A percentile compares a stretch with the other conserved stretches of the same genome.
Conservation (phyloP, 345 rosid species). For the Eucalyptus dawsonii region DNA sequence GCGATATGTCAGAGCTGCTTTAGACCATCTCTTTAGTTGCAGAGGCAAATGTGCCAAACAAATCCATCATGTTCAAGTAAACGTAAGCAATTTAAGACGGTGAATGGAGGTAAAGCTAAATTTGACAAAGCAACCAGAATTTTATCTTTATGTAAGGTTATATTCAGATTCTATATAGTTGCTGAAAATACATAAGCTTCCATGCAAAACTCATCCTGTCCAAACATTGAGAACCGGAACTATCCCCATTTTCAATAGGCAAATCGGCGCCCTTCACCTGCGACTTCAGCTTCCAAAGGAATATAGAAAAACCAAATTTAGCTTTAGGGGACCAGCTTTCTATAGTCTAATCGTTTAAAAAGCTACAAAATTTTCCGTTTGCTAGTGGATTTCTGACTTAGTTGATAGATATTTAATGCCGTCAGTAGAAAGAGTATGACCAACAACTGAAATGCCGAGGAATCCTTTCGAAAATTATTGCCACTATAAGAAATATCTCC, state of each 20-base stretch:
- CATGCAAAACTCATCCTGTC: fast-evolving
- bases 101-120: neutral
- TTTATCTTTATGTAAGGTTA: too few species aligned
- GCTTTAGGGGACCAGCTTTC: neutral
- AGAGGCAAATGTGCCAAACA: too few species aligned
- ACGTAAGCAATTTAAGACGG: neutral
- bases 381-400: neutral
- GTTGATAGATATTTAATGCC: too few species aligned
- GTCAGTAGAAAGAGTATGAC: fast-evolving
- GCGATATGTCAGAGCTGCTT: too few species aligned
- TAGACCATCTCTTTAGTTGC: too few species aligned
- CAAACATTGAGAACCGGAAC: fast-evolving
- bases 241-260: neutral
- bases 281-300: neutral
- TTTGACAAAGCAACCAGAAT: too few species aligned
- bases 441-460: neutral
- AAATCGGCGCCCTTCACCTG: neutral
- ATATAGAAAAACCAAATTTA: fast-evolving
- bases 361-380: too few species aligned
- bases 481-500: fast-evolving
- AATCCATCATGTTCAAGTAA: too few species aligned
- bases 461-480: neutral
- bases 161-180: fast-evolving
- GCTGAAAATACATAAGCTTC: too few species aligned
- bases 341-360: fast-evolving